Evolutionary conservation across 208 protist species (phyloP).

Genomic region (Blechomonas ayalai): DNA sequence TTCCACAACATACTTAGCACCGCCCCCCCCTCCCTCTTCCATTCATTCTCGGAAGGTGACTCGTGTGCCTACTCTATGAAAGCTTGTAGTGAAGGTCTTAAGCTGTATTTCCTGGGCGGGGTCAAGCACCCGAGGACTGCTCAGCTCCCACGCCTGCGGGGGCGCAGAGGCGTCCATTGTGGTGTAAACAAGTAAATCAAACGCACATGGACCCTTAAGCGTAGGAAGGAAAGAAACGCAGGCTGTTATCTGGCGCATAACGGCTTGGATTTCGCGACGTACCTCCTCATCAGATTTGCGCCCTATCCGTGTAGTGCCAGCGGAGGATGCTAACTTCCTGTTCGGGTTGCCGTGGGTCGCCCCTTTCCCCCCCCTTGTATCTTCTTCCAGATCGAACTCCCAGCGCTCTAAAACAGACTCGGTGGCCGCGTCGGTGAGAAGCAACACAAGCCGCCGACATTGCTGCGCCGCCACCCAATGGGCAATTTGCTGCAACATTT

Average conservation of each 20-base stretch:
- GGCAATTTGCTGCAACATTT: constrained; percentile 92
- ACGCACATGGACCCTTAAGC: constrained; percentile 73
- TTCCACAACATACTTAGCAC: too few relatives aligned
- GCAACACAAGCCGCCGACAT: constrained; percentile 94
- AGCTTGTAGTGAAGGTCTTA: constrained; percentile 92
- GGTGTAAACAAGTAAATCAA: constrained; percentile 94
- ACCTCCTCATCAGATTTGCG: constrained; percentile 84
- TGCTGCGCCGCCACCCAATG: constrained; percentile 85
- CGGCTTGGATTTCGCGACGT: constrained; percentile 90
- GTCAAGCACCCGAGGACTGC: constrained; percentile 91
- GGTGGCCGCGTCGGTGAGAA: constrained; percentile 64
- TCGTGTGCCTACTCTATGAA: constrained; percentile 84
- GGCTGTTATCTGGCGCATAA: constrained; percentile 96
- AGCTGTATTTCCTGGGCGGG: constrained; percentile 91
- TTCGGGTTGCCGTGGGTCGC: neutral
- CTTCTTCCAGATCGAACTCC: constrained; percentile 88
- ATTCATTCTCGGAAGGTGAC: constrained; percentile 74
- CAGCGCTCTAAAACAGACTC: constrained; percentile 91
- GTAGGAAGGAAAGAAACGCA: constrained; percentile 96
- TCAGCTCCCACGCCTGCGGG: constrained; percentile 91
- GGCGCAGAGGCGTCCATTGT: constrained; percentile 70
- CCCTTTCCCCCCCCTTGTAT: neutral
- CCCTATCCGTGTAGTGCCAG: neutral
- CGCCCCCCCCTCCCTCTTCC: too few relatives aligned
- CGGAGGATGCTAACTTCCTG: neutral